phyloP scores from a whole-genome alignment of 2,329 filamentous ascomycete genomes.

The Penicillium sp. region DNA sequence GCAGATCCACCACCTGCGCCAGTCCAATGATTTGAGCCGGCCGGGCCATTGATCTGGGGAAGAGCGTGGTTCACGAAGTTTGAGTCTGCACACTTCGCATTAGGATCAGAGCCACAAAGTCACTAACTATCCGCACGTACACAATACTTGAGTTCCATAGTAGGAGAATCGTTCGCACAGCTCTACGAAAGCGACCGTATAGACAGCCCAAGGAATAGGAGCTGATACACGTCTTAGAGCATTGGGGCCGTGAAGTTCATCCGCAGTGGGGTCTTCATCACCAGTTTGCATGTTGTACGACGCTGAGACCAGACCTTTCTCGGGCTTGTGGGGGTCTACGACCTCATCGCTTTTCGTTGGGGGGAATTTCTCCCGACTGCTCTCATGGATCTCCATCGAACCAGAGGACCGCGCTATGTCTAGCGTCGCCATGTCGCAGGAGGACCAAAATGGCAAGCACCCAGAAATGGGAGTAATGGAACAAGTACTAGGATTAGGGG shows the following conservation, averaged over 20 bases:
- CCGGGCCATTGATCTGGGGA: conserved; percentile 34
- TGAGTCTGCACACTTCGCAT: conserved; percentile 47
- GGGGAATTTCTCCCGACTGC: background rate
- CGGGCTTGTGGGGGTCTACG: conserved; percentile 1
- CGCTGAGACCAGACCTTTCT: conserved; percentile 15
- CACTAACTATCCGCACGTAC: conserved; percentile 42
- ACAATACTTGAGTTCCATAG: conserved; percentile 69
- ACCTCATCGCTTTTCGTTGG: background rate
- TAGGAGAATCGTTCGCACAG: conserved; percentile 76
- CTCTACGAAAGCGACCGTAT: conserved; percentile 70
- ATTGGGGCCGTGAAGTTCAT: conserved; percentile 32
- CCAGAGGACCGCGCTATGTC: background rate
- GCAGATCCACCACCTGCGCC: conserved; percentile 18
- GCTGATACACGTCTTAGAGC: conserved; percentile 37
- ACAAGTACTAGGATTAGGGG: background rate
- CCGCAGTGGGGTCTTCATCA: conserved; percentile 30
- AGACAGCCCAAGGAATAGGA: conserved; percentile 63
- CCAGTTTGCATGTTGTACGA: conserved; percentile 9
- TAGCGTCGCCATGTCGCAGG: conserved; percentile 5
- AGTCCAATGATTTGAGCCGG: conserved; percentile 5
- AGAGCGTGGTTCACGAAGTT: conserved; percentile 51
- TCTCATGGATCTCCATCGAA: conserved; percentile 14
- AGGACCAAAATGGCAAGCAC: background rate
- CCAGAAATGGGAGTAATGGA: background rate
- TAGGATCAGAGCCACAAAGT: conserved; percentile 47